Base-by-base conservation (phyloP, 192 early-diverging fungal genomes). In the Chytriomyces confervae region DNA sequence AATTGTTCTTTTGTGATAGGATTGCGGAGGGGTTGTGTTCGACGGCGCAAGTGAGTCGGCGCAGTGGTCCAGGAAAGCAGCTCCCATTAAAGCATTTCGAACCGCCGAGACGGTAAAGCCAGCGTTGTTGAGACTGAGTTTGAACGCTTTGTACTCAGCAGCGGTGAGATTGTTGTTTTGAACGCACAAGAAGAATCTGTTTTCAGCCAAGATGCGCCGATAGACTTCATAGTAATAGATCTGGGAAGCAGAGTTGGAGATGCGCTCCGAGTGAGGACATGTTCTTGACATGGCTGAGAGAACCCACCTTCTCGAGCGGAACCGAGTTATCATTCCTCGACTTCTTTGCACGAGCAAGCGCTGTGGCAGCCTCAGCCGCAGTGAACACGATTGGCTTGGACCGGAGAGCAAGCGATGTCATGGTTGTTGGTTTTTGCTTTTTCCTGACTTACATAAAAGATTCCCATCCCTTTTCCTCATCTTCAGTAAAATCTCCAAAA, bases 161-260 rank as follows among this genome's bases (percentile, higher is more conserved):
- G 69, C 69, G 27, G 18, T 72, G n/a, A 72, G 50, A 51, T 72
- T 72, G 50, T 72, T 72, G 69, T 72, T 72, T 27, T 72, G 69
- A 10, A 72, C 50, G 2, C 50, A 18, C 50, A 8, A 9, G 16
- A 72, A 8, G 10, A 24, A 20, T 9, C 16, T 8, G 20, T 48
- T 18, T n/a, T n/a, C 7, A 18, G 50, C 47, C 27, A 72, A 51
- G 16, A 60, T 43, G 16, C 51, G 48, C 8, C 69, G 69, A 51
- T 72, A 72, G 10, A 23, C 36, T 43, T 72, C 69, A 45, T 72
- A 72, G 51, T 72, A 72, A 57, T 57, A 57, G 53, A 57, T 20
- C 53, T 57, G 53, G 20, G 13, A 2, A 57, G 13, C 36, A 36
- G 36, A 36, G 36, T 36, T 36, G 36, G 36, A 36, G 36, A 36